These are phyloP conservation scores for Fusarium sp. DNA, from an alignment of 2,329 filamentous ascomycete genomes.

Conservation along the genomic window DNA sequence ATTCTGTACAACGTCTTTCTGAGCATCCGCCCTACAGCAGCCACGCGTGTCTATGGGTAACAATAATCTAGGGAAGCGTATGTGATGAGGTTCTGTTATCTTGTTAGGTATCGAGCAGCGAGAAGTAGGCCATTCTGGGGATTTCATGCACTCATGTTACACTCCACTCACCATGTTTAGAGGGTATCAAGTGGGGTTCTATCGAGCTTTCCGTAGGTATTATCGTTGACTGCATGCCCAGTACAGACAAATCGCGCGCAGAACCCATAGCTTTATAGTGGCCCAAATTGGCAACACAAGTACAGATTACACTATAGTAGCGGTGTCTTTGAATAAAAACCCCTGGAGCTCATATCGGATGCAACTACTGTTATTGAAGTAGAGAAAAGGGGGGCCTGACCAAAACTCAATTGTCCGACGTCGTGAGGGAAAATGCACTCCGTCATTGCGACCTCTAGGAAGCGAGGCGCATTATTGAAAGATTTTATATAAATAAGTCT, in stretches of 20 bases:
- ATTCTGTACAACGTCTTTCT: background rate
- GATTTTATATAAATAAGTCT: background rate
- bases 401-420: background rate
- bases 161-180: background rate
- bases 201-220: background rate
- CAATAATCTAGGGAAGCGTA: background rate
- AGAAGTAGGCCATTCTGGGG: background rate
- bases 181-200: background rate
- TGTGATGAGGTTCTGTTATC: background rate
- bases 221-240: background rate
- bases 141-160: no score
- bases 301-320: background rate
- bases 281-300: accelerated
- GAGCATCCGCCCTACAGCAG: accelerated
- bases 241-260: background rate
- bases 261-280: accelerated
- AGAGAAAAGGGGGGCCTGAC: background rate
- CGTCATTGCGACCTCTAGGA: background rate
- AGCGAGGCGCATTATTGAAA: no score
- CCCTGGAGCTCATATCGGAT: background rate
- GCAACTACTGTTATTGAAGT: background rate
- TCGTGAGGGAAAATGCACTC: background rate
- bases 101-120: background rate
- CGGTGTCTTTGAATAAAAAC: background rate
- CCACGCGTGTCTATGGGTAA: no score